Percentiles rank a stretch among this genome's conserved stretches.
These are phyloP conservation scores for Colletotrichum ledebouriae DNA, from an alignment of 2,329 filamentous ascomycete species.

Conservation along the genomic window DNA sequence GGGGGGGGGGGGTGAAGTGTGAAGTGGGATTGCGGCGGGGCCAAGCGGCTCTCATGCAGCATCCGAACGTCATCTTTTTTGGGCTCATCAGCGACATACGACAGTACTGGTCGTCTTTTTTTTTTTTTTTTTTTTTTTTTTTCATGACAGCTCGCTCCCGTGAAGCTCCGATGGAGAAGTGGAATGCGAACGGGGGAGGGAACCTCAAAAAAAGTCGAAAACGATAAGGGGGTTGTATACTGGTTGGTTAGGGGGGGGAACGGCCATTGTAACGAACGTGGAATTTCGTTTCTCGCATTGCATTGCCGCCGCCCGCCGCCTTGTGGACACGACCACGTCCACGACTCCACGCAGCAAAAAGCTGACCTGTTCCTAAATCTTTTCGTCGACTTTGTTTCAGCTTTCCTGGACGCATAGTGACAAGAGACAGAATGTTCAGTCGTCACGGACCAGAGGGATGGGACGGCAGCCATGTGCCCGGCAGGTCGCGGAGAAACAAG, in stretches of 20 bases:
- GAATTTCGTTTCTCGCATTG: conserved; percentile 35
- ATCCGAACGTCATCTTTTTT: conserved; percentile 41
- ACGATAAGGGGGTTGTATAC: background rate
- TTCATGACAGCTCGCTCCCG: conserved; percentile 19
- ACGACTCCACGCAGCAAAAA: background rate
- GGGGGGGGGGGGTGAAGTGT: background rate
- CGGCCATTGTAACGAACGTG: conserved; percentile 13
- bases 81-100: conserved; percentile 13
- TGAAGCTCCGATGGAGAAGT: conserved; percentile 36
- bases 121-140: background rate
- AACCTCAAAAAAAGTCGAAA: background rate
- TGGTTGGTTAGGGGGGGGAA: background rate
- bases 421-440: background rate
- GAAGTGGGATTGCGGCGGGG: conserved; percentile 24
- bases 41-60: conserved; percentile 40
- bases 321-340: conserved; percentile 6
- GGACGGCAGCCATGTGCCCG: conserved; percentile 12
- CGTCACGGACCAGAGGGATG: background rate
- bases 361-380: conserved; percentile 27
- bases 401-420: conserved; percentile 8
- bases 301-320: conserved; percentile 31
- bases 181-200: background rate
- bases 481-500: conserved; percentile 5
- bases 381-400: conserved; percentile 36
- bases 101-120: background rate